A percentile compares a stretch with the other conserved stretches of the same genome.
Evolutionary conservation across 345 rosid species (phyloP).

Genomic region (Geranium brycei): DNA sequence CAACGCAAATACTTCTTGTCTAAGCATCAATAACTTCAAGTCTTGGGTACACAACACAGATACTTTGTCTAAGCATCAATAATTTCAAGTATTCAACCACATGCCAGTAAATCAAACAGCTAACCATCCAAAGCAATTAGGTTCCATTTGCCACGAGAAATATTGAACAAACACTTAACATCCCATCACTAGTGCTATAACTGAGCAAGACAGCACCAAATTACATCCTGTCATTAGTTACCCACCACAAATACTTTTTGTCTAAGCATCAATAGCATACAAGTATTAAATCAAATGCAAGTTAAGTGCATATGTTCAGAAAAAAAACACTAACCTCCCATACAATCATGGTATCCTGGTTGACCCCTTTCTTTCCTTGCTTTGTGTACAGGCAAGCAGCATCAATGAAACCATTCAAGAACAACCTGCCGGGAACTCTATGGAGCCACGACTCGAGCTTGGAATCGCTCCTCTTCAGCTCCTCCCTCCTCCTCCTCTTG

Average conservation of each 20-base stretch:
- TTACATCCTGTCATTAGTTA: no score
- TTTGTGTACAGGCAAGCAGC: slow-evolving; percentile 9
- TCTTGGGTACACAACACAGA: no score
- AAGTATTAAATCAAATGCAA: not conserved
- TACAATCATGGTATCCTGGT: slow-evolving; percentile 9
- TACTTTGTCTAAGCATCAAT: no score
- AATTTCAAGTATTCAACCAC: no score
- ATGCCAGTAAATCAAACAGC: not conserved
- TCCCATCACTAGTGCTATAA: no score
- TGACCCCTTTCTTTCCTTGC: slow-evolving; percentile 11
- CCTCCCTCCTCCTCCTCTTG: slow-evolving; percentile 16
- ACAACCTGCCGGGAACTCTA: slow-evolving; percentile 23
- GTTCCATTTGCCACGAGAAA: no score
- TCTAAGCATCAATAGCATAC: no score
- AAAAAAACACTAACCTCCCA: slow-evolving; percentile 7
- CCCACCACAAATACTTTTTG: no score
- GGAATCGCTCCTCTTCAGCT: slow-evolving; percentile 10
- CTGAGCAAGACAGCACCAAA: not conserved
- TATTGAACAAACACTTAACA: no score
- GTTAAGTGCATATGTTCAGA: not conserved
- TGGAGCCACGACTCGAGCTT: slow-evolving; percentile 21
- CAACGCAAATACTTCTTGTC: no score
- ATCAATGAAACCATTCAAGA: slow-evolving; percentile 21
- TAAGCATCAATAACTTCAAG: no score
- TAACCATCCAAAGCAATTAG: no score